These are phyloP conservation scores for Venturia asperata DNA, from an alignment of 2,329 filamentous ascomycete species.

Conservation along the genomic window DNA sequence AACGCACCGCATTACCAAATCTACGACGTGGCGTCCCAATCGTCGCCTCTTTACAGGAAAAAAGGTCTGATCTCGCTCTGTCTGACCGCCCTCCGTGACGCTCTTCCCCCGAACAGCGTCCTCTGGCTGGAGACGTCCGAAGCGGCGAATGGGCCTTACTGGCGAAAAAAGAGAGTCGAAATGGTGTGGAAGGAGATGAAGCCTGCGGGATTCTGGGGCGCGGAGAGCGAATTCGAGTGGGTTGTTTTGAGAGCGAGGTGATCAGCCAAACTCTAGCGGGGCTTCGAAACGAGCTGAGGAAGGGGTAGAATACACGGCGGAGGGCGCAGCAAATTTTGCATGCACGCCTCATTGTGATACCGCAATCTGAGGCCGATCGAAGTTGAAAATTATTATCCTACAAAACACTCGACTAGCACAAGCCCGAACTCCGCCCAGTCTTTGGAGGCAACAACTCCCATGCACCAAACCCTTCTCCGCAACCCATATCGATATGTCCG, in stretches of 20 bases:
- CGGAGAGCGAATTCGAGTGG: constrained; percentile 1
- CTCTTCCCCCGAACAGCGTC: background rate
- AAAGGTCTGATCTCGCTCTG: background rate
- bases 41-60: background rate
- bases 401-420: constrained; percentile 3
- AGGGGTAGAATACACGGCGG: background rate
- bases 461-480: background rate
- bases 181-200: background rate
- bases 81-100: background rate
- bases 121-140: background rate
- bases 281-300: no score
- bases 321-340: background rate
- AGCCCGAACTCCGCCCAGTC: background rate
- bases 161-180: background rate
- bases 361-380: background rate
- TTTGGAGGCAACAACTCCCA: background rate
- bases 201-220: background rate
- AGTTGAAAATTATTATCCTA: constrained; percentile 1
- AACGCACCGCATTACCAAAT: background rate
- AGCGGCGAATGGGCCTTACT: background rate
- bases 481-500: background rate
- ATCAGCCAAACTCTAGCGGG: no score
- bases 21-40: background rate
- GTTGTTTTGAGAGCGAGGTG: background rate
- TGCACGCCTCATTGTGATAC: background rate